Evolutionary conservation across 1,284 basidiomycete genomes (phyloP), one percentile per base, ranked within the genome.

Genomic region (Fomitopsis schrenkii): DNA sequence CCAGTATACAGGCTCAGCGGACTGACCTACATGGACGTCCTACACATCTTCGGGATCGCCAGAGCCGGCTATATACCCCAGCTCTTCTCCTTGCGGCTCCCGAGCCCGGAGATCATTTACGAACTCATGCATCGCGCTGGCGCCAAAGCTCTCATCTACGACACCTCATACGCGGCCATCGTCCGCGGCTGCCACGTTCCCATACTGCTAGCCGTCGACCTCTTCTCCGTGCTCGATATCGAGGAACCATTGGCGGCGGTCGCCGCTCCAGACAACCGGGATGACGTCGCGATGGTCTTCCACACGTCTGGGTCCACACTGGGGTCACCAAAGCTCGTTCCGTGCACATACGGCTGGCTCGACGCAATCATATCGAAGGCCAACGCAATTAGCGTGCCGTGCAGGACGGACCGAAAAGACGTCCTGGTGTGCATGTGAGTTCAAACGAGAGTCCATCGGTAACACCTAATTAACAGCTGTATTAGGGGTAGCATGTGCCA

Each of bases 291-390:
- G 33, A 87, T 90, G 76, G 76, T 89, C 59, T 90, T 88, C 78
- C 88, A 90, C 71, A 90, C 88, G 17, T 87, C 84, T 59, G 88
- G 88, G 26, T 89, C 87, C 35, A 90, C 88, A 15, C 89, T 87
- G 3, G 71, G 72, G 12, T 68, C 68, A 17, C 72, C 72, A 2
- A 74, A 74, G 64, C 65, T 74, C 6, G 69, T 74, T 3, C 70
- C 65, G 14, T 72, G 72, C 60, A 70, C 61, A 38, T 71, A 69
- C 22, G 59, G 54, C 44, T 74, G 72, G 72, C 65, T 72, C 17
- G 60, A 70, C 59, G 64, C 65, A 57, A 71, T 70, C 50, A 64
- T 72, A 17, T 48, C 65, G 12, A 74, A 74, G 63, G 64, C 67
- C 4, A 62, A 59, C 44, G 63, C 64, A 19, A 61, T 64, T 58